phyloP scores from a whole-genome alignment of 371 early-diverging fungal genomes.

The Smittium culicis region DNA sequence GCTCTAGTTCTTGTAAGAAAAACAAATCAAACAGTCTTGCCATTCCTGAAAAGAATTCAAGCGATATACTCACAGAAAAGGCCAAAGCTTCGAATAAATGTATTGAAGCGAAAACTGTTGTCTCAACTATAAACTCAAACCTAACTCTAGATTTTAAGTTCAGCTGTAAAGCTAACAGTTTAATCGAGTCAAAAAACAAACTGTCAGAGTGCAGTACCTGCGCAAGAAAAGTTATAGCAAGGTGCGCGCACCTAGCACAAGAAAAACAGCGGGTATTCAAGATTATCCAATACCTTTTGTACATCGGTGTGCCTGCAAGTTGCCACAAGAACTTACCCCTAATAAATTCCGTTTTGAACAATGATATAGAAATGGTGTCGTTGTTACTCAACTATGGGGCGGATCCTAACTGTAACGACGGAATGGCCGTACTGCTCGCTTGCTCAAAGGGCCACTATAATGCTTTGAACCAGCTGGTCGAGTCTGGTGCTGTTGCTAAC shows the following conservation, averaged over 20 bases:
- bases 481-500: neutral
- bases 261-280: neutral
- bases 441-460: neutral
- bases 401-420: constrained; percentile 1
- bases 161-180: no score
- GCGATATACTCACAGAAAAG: neutral
- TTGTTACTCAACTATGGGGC: constrained; percentile 2
- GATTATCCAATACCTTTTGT: neutral
- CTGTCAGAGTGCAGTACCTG: neutral
- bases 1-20: no score
- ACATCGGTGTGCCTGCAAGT: neutral
- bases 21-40: neutral
- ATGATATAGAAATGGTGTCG: neutral
- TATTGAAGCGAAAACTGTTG: neutral
- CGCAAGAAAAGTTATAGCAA: neutral
- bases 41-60: neutral
- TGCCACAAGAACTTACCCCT: constrained; percentile 4
- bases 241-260: neutral
- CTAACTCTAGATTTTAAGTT: no score
- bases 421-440: neutral
- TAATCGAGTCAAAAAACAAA: no score
- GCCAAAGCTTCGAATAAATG: neutral
- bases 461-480: neutral
- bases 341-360: constrained; percentile 8
- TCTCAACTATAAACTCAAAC: neutral